Evolutionary conservation across 1,284 basidiomycete species (phyloP).

Genomic region (Leccinum griseonigrum): DNA sequence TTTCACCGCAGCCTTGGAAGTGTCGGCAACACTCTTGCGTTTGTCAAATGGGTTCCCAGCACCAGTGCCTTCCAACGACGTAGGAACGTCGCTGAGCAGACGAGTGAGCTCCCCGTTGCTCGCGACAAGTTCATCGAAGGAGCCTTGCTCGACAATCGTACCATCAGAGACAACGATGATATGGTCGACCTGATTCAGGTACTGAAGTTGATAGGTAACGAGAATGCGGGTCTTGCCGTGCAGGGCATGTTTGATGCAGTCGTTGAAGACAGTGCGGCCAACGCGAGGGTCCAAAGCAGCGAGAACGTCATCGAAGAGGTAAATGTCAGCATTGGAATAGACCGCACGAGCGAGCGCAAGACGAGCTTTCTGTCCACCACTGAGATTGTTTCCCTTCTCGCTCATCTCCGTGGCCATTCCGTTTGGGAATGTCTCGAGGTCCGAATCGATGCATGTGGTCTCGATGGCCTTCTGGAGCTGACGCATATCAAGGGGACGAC

Average conservation of each 20-base stretch:
- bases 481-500: constrained; percentile 44
- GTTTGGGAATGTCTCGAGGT: constrained; percentile 57
- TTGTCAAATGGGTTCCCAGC: constrained; percentile 28
- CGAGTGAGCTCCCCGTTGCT: constrained; percentile 36
- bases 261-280: constrained; percentile 57
- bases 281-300: constrained; percentile 57
- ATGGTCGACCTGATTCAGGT: constrained; percentile 52
- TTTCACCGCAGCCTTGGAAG: constrained; percentile 11
- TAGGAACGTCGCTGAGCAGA: constrained; percentile 35
- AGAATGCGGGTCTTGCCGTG: constrained; percentile 49
- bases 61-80: constrained; percentile 34
- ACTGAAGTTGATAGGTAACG: constrained; percentile 61
- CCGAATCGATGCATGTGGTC: constrained; percentile 33
- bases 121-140: constrained; percentile 37
- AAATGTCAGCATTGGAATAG: constrained; percentile 50
- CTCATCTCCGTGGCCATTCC: constrained; percentile 62
- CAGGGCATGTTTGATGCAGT: constrained; percentile 55
- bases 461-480: constrained; percentile 28
- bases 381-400: constrained; percentile 52
- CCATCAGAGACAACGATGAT: constrained; percentile 53
- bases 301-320: constrained; percentile 51
- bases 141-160: constrained; percentile 41
- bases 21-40: constrained; percentile 16
- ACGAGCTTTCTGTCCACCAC: constrained; percentile 50
- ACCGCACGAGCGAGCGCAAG: constrained; percentile 59